These are phyloP conservation scores for Rutstroemia sydowiana DNA, from an alignment of 2,329 filamentous ascomycete species.

Conservation along the genomic window DNA sequence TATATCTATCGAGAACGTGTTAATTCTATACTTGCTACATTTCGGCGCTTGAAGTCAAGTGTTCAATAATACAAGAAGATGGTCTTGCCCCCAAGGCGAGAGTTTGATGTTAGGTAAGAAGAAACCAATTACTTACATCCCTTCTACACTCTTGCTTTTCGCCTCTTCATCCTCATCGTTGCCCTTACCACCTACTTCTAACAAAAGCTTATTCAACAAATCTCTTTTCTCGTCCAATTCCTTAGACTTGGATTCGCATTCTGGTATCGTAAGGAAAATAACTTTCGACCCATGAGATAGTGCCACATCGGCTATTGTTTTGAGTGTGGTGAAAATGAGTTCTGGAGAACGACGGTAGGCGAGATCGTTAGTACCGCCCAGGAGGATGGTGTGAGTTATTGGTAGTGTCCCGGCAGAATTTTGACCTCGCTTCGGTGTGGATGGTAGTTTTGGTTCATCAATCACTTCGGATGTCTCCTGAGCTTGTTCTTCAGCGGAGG, in stretches of 20 bases:
- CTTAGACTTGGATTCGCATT: slow-evolving; percentile 31
- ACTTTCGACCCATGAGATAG: slow-evolving; percentile 45
- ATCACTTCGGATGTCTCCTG: too few species aligned
- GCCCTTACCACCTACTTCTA: too few species aligned
- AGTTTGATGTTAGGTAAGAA: too few species aligned
- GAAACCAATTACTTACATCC: too few species aligned
- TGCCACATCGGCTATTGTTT: slow-evolving; percentile 41
- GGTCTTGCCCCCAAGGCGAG: too few species aligned
- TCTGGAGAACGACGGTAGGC: slow-evolving; percentile 33
- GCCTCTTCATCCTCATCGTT: background rate
- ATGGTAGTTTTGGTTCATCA: slow-evolving; percentile 10
- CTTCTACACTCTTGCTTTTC: background rate
- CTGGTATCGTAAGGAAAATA: slow-evolving; percentile 55
- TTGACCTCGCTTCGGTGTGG: too few species aligned
- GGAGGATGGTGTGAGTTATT: slow-evolving; percentile 46
- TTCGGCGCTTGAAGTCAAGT: too few species aligned
- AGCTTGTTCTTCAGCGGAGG: too few species aligned
- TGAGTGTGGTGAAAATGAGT: slow-evolving; percentile 41
- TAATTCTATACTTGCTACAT: too few species aligned
- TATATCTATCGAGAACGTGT: slow-evolving; percentile 34
- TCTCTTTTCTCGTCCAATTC: slow-evolving; percentile 34
- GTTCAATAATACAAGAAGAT: too few species aligned
- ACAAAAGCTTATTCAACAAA: slow-evolving; percentile 39
- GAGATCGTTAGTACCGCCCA: slow-evolving; percentile 60
- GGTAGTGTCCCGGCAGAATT: too few species aligned